Conservation (phyloP, 345 rosid species). For the Mangifera indica region DNA sequence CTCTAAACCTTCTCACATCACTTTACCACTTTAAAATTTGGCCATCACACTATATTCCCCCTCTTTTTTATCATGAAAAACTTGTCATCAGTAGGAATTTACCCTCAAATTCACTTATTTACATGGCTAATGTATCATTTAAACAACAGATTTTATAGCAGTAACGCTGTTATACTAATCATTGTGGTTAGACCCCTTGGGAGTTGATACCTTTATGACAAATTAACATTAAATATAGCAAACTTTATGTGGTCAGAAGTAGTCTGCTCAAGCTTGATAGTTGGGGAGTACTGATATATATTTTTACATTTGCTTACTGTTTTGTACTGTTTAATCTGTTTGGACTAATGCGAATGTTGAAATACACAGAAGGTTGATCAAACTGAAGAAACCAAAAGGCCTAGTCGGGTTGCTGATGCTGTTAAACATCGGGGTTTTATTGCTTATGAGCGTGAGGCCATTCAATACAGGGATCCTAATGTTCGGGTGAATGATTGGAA, state of each 20-base stretch:
- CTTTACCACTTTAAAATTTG: not conserved
- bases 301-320: not conserved
- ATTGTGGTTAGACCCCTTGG: not conserved
- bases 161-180: not conserved
- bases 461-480: conserved; percentile 85
- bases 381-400: conserved; percentile 49
- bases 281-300: not conserved
- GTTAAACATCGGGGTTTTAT: conserved; percentile 86
- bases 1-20: not conserved
- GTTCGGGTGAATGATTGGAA: conserved; percentile 86
- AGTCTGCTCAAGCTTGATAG: not conserved
- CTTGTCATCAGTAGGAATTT: not conserved
- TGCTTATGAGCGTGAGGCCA: conserved; percentile 89
- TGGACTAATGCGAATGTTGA: conserved; percentile 3
- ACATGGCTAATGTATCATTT: no score
- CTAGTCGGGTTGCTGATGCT: conserved; percentile 60
- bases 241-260: not conserved
- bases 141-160: not conserved
- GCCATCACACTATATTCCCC: not conserved
- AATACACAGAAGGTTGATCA: conserved; percentile 41
- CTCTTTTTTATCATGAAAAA: not conserved
- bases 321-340: not conserved
- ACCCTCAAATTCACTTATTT: not conserved
- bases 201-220: not conserved
- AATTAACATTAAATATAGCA: not conserved